Conservation (phyloP, 1,139 yeast genomes). For the Blastobotrys aristatus region DNA sequence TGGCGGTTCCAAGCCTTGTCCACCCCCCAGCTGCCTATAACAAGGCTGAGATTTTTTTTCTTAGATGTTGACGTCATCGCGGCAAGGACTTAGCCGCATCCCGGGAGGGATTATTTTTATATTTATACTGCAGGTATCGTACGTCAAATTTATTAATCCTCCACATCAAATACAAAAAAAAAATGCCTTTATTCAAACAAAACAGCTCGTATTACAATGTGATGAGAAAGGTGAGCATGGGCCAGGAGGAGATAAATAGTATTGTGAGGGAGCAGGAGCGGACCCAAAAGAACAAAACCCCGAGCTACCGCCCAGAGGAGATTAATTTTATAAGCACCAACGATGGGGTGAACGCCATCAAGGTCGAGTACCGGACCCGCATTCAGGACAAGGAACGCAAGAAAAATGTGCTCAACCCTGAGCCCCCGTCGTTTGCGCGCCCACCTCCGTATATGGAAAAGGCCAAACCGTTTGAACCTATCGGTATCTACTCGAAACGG, state of each 20-base stretch:
- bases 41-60: too few species aligned
- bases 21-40: too few species aligned
- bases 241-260: neutral
- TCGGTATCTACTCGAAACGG: slow-evolving; percentile 7
- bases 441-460: slow-evolving; percentile 1
- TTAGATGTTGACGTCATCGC: too few species aligned
- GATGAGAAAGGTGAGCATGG: neutral
- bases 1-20: too few species aligned
- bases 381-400: neutral
- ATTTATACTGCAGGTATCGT: too few species aligned
- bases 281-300: neutral
- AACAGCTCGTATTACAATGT: neutral
- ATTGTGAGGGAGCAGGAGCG: neutral
- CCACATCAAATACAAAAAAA: too few species aligned
- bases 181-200: too few species aligned
- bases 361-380: neutral
- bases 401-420: slow-evolving; percentile 7
- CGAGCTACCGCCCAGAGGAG: neutral
- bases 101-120: too few species aligned
- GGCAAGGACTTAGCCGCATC: too few species aligned
- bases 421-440: slow-evolving; percentile 1
- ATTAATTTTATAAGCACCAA: neutral
- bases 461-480: neutral
- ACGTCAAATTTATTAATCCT: too few species aligned
- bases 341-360: neutral